Conservation (phyloP, 2,329 filamentous ascomycete species). For the Aspergillus brasiliensis region DNA sequence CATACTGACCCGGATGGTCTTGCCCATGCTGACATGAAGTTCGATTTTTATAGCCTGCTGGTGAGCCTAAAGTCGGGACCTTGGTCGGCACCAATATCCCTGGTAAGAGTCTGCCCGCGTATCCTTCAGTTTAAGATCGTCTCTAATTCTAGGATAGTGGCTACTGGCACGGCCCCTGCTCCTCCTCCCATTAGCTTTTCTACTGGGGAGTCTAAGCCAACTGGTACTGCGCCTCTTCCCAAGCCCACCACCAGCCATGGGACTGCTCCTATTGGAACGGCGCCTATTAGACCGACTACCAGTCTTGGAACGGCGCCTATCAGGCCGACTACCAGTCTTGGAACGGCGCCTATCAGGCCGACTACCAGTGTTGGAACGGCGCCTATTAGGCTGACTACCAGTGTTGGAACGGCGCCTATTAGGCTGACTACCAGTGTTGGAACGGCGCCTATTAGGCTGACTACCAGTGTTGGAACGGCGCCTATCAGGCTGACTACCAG, state of each 20-base stretch:
- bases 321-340: slow-evolving; percentile 10
- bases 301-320: slow-evolving; percentile 1
- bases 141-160: not conserved
- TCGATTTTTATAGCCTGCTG: no score
- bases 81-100: not conserved
- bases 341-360: not conserved
- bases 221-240: not conserved
- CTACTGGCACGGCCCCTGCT: slow-evolving; percentile 2
- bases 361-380: not conserved
- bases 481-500: not conserved
- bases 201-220: slow-evolving; percentile 13
- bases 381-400: not conserved
- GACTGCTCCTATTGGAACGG: slow-evolving; percentile 6
- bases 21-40: not conserved
- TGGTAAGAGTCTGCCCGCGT: not conserved
- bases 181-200: slow-evolving; percentile 1
- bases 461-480: not conserved
- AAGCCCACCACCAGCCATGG: not conserved
- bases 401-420: not conserved
- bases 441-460: slow-evolving; percentile 10
- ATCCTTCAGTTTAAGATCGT: not conserved
- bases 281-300: not conserved
- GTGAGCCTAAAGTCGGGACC: not conserved
- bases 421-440: not conserved
- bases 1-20: not conserved